A percentile compares a stretch with the other conserved stretches of the same genome.
Evolutionary conservation across 2,329 filamentous ascomycete species (phyloP).

Genomic region (Stachybotrys chlorohalonatus): DNA sequence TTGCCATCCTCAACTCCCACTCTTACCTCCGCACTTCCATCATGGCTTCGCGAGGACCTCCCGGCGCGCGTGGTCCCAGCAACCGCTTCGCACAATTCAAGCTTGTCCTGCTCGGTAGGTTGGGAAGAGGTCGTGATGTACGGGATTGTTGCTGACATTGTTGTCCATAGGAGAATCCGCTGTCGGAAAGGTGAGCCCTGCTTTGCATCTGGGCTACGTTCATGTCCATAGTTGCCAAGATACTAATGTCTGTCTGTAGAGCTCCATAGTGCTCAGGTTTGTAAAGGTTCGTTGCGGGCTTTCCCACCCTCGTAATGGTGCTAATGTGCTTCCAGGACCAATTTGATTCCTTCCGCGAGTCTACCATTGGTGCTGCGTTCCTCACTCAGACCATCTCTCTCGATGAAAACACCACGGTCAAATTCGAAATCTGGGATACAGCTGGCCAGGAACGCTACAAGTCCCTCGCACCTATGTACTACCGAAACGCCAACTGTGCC

Average conservation of each 20-base stretch:
- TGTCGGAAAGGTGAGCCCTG: conserved; percentile 75
- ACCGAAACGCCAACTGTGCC: conserved; percentile 97
- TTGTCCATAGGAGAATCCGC: conserved; percentile 76
- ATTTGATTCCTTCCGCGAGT: conserved; percentile 97
- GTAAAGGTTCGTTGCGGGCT: conserved; percentile 64
- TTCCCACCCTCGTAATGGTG: neutral
- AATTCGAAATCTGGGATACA: conserved; percentile 99
- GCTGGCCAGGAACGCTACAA: conserved; percentile 98
- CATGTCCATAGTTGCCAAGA: neutral
- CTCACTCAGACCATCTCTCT: conserved; percentile 97
- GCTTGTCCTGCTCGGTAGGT: conserved; percentile 86
- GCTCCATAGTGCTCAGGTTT: conserved; percentile 94
- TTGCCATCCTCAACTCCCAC: neutral
- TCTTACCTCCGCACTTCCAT: conserved; percentile 13
- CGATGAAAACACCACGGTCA: conserved; percentile 96
- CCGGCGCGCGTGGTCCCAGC: conserved; percentile 55
- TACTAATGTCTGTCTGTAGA: conserved; percentile 41
- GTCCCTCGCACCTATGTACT: conserved; percentile 98
- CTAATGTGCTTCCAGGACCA: conserved; percentile 60
- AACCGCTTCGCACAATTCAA: conserved; percentile 98
- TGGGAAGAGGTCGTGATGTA: neutral
- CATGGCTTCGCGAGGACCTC: conserved; percentile 79
- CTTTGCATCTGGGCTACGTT: neutral
- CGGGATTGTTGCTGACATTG: conserved; percentile 25
- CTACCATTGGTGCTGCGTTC: conserved; percentile 96